These are phyloP conservation scores for Cladobotryum protrusum DNA, from an alignment of 2,329 filamentous ascomycete species.

Conservation along the genomic window DNA sequence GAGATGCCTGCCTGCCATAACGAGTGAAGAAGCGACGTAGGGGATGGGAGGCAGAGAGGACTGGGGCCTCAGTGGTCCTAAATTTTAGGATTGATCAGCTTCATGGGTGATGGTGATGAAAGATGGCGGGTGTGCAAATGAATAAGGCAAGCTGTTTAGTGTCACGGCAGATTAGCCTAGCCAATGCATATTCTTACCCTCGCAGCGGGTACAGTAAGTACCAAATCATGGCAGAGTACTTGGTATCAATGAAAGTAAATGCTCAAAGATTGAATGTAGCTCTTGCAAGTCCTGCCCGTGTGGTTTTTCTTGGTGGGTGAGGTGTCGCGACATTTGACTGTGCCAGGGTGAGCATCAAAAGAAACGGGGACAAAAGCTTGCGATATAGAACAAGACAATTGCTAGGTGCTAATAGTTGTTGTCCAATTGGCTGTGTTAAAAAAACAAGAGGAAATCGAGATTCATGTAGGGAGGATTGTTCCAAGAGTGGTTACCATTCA, in stretches of 20 bases:
- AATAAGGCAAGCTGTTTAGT: constrained; percentile 15
- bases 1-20: constrained; percentile 64
- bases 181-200: constrained; percentile 48
- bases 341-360: not conserved
- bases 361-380: not conserved
- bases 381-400: not conserved
- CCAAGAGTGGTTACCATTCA: constrained; percentile 1
- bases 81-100: not conserved
- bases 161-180: constrained; percentile 8
- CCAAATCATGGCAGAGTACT: constrained; percentile 55
- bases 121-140: not conserved
- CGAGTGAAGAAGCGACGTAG: constrained; percentile 58
- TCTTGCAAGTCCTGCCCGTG: not conserved
- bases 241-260: not conserved
- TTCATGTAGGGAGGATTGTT: not conserved
- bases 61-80: constrained; percentile 69
- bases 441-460: not conserved
- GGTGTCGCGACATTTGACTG: not conserved
- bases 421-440: not conserved
- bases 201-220: constrained; percentile 70
- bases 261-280: not conserved
- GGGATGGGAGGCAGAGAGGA: constrained; percentile 57
- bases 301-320: not conserved
- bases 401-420: not conserved
- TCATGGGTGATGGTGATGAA: not conserved